Conservation (phyloP, 176 grass and related monocot species). For the Zea luxurians region DNA sequence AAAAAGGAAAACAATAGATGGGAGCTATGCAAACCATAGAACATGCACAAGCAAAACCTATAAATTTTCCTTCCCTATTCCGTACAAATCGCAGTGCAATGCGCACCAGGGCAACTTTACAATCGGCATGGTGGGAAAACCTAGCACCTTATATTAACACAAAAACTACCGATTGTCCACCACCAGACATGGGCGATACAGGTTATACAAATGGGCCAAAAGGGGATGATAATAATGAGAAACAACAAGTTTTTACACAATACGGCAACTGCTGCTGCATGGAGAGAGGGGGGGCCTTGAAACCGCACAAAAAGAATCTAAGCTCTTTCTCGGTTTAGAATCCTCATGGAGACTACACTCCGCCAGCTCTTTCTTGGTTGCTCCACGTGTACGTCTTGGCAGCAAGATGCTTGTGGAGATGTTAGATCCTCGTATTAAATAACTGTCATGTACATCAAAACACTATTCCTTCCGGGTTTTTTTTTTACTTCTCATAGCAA, state of each 20-base stretch:
- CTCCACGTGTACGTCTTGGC: conserved; percentile 26
- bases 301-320: conserved; percentile 69
- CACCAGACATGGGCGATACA: conserved; percentile 45
- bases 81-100: conserved; percentile 61
- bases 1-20: neutral
- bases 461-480: conserved; percentile 12
- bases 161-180: conserved; percentile 55
- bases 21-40: neutral
- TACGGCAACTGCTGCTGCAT: conserved; percentile 50
- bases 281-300: conserved; percentile 20
- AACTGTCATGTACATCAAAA: conserved; percentile 48
- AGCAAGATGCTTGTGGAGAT: conserved; percentile 49
- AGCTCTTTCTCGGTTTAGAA: conserved; percentile 36
- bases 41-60: conserved; percentile 35
- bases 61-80: conserved; percentile 40
- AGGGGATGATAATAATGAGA: neutral
- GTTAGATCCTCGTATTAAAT: conserved; percentile 48
- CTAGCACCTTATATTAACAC: conserved; percentile 59
- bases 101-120: conserved; percentile 62
- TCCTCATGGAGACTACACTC: conserved; percentile 47
- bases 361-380: conserved; percentile 54
- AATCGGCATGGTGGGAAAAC: conserved; percentile 54
- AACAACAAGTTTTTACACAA: conserved; percentile 55
- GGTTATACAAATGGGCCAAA: conserved; percentile 35
- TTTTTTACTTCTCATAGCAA: conserved; percentile 64